Conservation (phyloP, 2,329 filamentous ascomycete species). For the Tympanopsis confertula region DNA sequence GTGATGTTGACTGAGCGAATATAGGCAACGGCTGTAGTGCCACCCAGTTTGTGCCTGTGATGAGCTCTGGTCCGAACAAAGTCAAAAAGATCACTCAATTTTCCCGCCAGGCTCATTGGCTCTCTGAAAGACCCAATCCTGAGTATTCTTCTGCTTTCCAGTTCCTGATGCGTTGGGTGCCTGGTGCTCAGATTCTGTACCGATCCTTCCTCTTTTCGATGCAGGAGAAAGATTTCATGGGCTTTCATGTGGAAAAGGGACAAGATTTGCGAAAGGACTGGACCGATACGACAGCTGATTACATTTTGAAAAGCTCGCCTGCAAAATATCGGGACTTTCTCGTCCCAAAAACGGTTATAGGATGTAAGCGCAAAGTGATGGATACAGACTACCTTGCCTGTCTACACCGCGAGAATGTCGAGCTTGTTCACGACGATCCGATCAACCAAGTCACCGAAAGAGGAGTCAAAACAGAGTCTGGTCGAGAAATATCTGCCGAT, state of each 20-base stretch:
- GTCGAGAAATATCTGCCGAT: constrained; percentile 24
- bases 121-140: constrained; percentile 29
- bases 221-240: constrained; percentile 28
- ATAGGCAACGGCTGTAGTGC: constrained; percentile 32
- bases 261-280: constrained; percentile 18
- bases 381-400: constrained; percentile 32
- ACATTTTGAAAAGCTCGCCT: constrained; percentile 28
- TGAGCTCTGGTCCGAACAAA: constrained; percentile 19
- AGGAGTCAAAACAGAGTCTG: constrained; percentile 24
- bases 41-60: constrained; percentile 32
- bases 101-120: constrained; percentile 35
- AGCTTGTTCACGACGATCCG: constrained; percentile 4
- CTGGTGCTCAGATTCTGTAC: constrained; percentile 29
- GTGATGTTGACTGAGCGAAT: constrained; percentile 1
- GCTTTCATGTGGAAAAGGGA: constrained; percentile 24
- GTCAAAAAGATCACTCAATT: constrained; percentile 31
- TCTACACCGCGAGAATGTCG: constrained; percentile 23
- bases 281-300: constrained; percentile 23
- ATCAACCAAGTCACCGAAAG: constrained; percentile 8
- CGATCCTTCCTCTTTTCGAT: constrained; percentile 26
- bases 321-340: constrained; percentile 28
- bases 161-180: constrained; percentile 29
- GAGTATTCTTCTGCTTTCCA: constrained; percentile 25
- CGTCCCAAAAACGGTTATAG: constrained; percentile 28
- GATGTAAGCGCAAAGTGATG: constrained; percentile 33